A percentile compares a stretch with the other conserved stretches of the same genome.
Conservation (phyloP, 371 early-diverging fungal genomes). For the Enterospora canceri region DNA sequence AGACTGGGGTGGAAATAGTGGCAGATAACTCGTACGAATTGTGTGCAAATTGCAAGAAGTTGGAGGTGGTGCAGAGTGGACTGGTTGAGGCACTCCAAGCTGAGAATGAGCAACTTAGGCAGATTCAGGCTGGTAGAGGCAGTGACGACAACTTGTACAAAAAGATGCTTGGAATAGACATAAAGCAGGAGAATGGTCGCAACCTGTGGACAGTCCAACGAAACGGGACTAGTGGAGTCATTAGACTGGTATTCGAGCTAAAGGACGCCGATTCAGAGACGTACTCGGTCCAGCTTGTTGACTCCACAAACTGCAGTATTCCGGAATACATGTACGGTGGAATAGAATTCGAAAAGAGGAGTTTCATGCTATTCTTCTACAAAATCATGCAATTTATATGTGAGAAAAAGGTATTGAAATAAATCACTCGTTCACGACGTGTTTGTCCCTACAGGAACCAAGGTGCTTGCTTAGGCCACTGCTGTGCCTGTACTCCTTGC, state of each 20-base stretch:
- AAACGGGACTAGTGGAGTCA: not conserved
- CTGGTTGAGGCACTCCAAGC: no score
- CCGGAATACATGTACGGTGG: constrained; percentile 20
- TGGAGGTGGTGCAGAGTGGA: no score
- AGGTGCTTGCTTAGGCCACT: not conserved
- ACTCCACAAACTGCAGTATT: constrained; percentile 3
- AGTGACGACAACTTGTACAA: constrained; percentile 17
- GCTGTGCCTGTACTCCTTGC: not conserved
- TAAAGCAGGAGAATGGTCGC: constrained; percentile 13
- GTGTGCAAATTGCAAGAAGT: no score
- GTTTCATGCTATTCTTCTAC: constrained; percentile 9
- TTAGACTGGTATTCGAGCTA: not conserved
- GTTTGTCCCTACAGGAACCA: no score
- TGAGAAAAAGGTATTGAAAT: constrained; percentile 1
- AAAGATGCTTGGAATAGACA: constrained; percentile 27
- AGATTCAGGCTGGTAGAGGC: not conserved
- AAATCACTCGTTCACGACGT: not conserved
- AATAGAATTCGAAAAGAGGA: constrained; percentile 16
- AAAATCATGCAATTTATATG: constrained; percentile 21
- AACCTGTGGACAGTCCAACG: constrained; percentile 10
- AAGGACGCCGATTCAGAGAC: not conserved
- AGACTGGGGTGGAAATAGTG: no score
- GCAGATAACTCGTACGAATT: no score
- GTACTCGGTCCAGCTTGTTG: constrained; percentile 4
- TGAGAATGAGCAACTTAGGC: no score